phyloP scores from a whole-genome alignment of 2,329 filamentous ascomycete species.

The Xylariaceae sp. region DNA sequence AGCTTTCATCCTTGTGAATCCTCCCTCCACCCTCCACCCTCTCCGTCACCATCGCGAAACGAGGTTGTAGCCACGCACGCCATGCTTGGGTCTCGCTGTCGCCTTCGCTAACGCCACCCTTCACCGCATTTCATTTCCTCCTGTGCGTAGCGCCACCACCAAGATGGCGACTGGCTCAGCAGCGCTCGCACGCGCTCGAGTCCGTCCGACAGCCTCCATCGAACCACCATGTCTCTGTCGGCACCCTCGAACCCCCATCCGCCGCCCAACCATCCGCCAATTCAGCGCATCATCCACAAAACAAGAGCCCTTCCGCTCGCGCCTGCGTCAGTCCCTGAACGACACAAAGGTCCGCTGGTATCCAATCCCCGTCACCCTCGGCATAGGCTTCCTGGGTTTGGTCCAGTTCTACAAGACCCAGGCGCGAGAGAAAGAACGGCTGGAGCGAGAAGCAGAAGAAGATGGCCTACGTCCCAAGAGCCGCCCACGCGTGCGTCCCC shows the following conservation, averaged over 20 bases:
- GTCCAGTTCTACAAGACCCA: slow-evolving; percentile 79
- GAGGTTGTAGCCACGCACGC: too few species aligned
- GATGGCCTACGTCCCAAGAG: slow-evolving; percentile 44
- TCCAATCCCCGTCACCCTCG: slow-evolving; percentile 81
- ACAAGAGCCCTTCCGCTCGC: slow-evolving; percentile 45
- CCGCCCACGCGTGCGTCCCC: slow-evolving; percentile 65
- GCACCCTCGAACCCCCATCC: slow-evolving; percentile 15
- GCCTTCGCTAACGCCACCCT: too few species aligned
- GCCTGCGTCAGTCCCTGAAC: slow-evolving; percentile 46
- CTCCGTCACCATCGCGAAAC: too few species aligned
- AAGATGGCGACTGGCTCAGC: slow-evolving; percentile 24
- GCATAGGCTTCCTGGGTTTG: slow-evolving; percentile 77
- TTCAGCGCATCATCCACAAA: slow-evolving; percentile 27
- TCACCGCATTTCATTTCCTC: too few species aligned
- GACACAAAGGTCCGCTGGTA: slow-evolving; percentile 74
- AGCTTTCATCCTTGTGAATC: too few species aligned
- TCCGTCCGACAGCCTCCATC: slow-evolving; percentile 8
- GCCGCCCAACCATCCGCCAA: slow-evolving; percentile 20
- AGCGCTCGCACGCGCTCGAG: slow-evolving; percentile 16
- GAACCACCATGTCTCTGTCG: slow-evolving; percentile 18
- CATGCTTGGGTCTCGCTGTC: too few species aligned
- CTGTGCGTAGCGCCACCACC: background rate
- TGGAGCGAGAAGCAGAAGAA: slow-evolving; percentile 42
- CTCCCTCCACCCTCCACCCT: too few species aligned
- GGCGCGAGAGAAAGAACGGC: slow-evolving; percentile 49